These are phyloP conservation scores for Leptographium lundbergii DNA, from an alignment of 2,329 filamentous ascomycete species.

Conservation along the genomic window DNA sequence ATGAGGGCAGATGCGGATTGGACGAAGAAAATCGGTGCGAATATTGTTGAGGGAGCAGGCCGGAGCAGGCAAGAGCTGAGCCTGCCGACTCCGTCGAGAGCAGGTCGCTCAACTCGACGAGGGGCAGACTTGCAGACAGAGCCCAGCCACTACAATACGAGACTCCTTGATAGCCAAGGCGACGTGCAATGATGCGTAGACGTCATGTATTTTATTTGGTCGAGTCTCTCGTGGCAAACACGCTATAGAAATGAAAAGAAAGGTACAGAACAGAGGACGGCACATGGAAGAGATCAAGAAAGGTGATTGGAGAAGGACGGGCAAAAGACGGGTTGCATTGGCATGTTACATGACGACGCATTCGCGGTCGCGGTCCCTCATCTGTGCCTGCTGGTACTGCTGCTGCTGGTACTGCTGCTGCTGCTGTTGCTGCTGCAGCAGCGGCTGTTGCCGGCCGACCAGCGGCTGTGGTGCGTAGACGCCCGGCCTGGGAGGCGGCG, in stretches of 20 bases:
- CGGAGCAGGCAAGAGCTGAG: neutral
- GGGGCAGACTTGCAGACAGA: neutral
- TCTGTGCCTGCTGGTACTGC: neutral
- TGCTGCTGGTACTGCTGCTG: neutral
- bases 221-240: neutral
- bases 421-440: neutral
- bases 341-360: slow-evolving; percentile 1
- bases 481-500: neutral
- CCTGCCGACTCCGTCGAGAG: neutral
- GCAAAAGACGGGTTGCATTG: no score
- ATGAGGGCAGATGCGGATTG: neutral
- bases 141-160: neutral
- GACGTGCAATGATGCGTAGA: neutral
- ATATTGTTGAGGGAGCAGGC: neutral
- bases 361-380: neutral
- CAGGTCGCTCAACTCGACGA: neutral
- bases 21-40: neutral
- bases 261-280: neutral
- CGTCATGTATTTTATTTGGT: neutral
- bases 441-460: neutral
- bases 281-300: neutral
- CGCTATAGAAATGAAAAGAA: neutral
- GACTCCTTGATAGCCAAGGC: neutral
- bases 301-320: no score
- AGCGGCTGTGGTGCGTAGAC: neutral